Percentiles rank a stretch among this genome's conserved stretches.
Evolutionary conservation across 306 rosid species (phyloP).

Genomic region (Begonia peltatifolia): DNA sequence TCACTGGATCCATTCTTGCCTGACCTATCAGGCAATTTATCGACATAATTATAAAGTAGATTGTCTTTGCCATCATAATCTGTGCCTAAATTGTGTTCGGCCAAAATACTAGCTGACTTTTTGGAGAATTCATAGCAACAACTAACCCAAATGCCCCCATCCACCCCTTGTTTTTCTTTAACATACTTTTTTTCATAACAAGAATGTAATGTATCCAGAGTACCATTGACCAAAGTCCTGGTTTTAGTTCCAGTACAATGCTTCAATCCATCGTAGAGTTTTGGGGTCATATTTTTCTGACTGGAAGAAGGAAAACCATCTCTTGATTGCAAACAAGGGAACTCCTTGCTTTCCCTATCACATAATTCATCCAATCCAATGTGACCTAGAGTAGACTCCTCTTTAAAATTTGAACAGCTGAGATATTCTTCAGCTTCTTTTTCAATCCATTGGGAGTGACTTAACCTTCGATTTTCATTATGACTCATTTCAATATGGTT

Average conservation of each 20-base stretch:
- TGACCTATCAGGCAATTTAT: no score
- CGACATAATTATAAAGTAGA: no score
- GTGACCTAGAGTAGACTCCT: conserved; percentile 16
- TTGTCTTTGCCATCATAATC: no score
- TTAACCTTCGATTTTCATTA: conserved; percentile 11
- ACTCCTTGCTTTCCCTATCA: conserved; percentile 24
- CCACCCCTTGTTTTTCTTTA: no score
- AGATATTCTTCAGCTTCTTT: conserved; percentile 11
- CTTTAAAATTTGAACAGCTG: conserved; percentile 21
- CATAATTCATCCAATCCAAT: conserved; percentile 14
- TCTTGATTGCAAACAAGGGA: conserved; percentile 15
- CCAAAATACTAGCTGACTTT: no score
- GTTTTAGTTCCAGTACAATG: conserved; percentile 6
- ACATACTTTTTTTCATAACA: no score
- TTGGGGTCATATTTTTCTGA: conserved; percentile 23
- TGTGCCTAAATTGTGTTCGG: no score
- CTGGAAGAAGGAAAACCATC: conserved; percentile 16
- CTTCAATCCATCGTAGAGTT: conserved; percentile 19
- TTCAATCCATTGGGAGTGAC: conserved; percentile 8
- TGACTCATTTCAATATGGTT: conserved; percentile 7
- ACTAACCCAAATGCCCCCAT: no score
- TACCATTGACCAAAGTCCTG: no score
- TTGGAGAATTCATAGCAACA: no score
- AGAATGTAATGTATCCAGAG: no score
- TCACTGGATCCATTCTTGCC: no score